phyloP scores from a whole-genome alignment of 1,139 yeast species.

The Candida sanyaensis region DNA sequence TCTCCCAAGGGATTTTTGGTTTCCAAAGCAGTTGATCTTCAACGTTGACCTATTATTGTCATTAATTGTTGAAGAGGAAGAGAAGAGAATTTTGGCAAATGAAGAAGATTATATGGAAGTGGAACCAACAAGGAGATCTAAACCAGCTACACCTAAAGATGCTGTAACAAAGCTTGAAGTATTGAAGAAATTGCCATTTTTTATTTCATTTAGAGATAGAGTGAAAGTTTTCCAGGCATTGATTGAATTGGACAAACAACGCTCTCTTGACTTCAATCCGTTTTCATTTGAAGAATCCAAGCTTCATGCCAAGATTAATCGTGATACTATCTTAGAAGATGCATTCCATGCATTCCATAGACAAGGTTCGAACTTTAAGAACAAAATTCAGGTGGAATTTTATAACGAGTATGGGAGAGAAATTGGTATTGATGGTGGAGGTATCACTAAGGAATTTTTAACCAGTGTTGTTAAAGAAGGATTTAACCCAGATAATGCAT shows the following conservation, averaged over 20 bases:
- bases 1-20: constrained; percentile 61
- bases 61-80: constrained; percentile 43
- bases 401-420: constrained; percentile 67
- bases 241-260: constrained; percentile 51
- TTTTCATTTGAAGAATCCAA: constrained; percentile 17
- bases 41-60: constrained; percentile 33
- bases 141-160: constrained; percentile 5
- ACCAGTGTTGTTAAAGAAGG: constrained; percentile 74
- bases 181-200: constrained; percentile 70
- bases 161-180: constrained; percentile 40
- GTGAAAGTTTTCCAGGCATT: constrained; percentile 72
- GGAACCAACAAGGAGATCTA: not conserved
- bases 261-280: constrained; percentile 18
- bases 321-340: constrained; percentile 73
- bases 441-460: constrained; percentile 87
- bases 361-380: constrained; percentile 51
- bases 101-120: constrained; percentile 12
- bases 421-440: constrained; percentile 97
- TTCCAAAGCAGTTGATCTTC: constrained; percentile 28
- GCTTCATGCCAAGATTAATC: constrained; percentile 57
- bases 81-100: constrained; percentile 18
- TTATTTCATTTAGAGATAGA: constrained; percentile 72
- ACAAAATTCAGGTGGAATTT: constrained; percentile 64
- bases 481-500: constrained; percentile 47
- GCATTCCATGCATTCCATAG: constrained; percentile 61